Percentiles rank a stretch among this genome's conserved stretches.
Conservation (phyloP, 768 basidiomycete species). For the Strobilomyces echinocephalus region DNA sequence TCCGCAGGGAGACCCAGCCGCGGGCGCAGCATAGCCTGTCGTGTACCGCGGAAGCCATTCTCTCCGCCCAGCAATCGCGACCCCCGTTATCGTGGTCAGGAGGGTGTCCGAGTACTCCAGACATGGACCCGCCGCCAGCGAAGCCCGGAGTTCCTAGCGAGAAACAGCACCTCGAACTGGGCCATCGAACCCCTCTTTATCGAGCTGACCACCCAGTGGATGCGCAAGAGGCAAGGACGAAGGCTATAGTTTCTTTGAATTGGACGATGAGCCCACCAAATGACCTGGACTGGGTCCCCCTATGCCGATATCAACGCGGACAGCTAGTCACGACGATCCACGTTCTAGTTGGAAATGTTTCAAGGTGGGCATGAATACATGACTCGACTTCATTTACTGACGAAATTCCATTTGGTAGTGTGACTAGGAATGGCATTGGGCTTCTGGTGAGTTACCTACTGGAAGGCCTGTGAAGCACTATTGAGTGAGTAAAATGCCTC, state of each 20-base stretch:
- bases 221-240: slow-evolving; percentile 59
- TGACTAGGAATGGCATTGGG: slow-evolving; percentile 66
- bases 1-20: slow-evolving; percentile 27
- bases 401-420: slow-evolving; percentile 36
- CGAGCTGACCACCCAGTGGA: slow-evolving; percentile 25
- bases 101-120: slow-evolving; percentile 1
- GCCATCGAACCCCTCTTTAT: slow-evolving; percentile 8
- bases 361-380: slow-evolving; percentile 14
- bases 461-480: not conserved
- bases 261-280: slow-evolving; percentile 49
- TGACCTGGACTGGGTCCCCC: slow-evolving; percentile 16
- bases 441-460: slow-evolving; percentile 39
- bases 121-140: slow-evolving; percentile 4
- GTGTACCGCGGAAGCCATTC: slow-evolving; percentile 18
- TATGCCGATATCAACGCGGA: slow-evolving; percentile 17
- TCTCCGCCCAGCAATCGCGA: slow-evolving; percentile 10
- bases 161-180: slow-evolving; percentile 6
- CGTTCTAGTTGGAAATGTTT: slow-evolving; percentile 30
- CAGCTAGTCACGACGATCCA: slow-evolving; percentile 33
- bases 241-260: slow-evolving; percentile 72
- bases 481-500: slow-evolving; percentile 2
- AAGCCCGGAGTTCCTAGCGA: slow-evolving; percentile 9
- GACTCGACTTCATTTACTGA: not conserved
- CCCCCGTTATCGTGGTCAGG: not conserved
- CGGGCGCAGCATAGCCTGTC: slow-evolving; percentile 17